Conservation (phyloP, 2,329 filamentous ascomycete species). For the Rachicladosporium sp. region DNA sequence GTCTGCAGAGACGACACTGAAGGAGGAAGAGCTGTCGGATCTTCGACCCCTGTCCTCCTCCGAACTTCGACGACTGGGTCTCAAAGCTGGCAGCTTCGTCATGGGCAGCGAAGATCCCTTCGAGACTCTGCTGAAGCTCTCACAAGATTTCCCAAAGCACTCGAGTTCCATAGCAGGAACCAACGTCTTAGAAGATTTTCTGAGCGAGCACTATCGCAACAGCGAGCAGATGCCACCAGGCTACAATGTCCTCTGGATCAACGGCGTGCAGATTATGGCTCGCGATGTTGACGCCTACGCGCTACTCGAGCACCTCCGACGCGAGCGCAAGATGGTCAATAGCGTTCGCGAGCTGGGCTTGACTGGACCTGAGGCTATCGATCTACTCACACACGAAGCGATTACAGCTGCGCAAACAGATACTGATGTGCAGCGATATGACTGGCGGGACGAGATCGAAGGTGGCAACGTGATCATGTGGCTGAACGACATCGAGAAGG, state of each 20-base stretch:
- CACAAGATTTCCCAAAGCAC: conserved; percentile 88
- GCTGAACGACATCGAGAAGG: conserved; percentile 87
- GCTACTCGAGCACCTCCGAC: conserved; percentile 66
- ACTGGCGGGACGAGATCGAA: conserved; percentile 80
- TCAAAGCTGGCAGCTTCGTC: conserved; percentile 79
- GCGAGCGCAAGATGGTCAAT: conserved; percentile 68
- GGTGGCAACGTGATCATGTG: conserved; percentile 80
- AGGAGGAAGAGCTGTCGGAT: conserved; percentile 61
- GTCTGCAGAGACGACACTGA: conserved; percentile 28
- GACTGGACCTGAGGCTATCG: conserved; percentile 61
- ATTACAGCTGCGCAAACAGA: conserved; percentile 51
- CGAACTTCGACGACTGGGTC: conserved; percentile 62
- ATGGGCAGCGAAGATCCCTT: conserved; percentile 71
- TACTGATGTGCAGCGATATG: conserved; percentile 57
- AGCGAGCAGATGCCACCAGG: conserved; percentile 58
- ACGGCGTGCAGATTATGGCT: conserved; percentile 75
- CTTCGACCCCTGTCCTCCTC: conserved; percentile 77
- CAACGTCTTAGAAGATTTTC: conserved; percentile 58
- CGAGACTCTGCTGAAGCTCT: conserved; percentile 67
- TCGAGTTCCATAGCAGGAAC: conserved; percentile 64
- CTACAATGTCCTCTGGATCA: conserved; percentile 82
- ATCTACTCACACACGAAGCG: conserved; percentile 61
- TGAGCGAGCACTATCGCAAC: conserved; percentile 60
- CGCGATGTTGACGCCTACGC: conserved; percentile 80
- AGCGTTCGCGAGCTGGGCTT: conserved; percentile 65